Base-by-base conservation (phyloP, 2,329 filamentous ascomycete genomes). In the Colletotrichum neosansevieriae region DNA sequence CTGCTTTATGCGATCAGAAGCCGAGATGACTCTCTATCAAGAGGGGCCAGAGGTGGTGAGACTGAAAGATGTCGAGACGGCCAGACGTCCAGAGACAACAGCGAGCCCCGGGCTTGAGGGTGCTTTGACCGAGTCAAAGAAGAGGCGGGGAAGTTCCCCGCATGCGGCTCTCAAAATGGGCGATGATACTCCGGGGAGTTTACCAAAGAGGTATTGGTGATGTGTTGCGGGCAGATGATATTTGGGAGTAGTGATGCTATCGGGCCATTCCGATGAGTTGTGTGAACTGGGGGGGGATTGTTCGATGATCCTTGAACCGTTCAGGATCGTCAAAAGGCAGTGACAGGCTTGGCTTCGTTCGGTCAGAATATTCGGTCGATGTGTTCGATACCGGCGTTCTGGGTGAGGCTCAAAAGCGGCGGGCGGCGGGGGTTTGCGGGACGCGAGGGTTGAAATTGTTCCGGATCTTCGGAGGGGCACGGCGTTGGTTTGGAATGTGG, bases 91-190 rank as follows among this genome's bases (percentile, higher is more conserved):
- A 61, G 50, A 64, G 60, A 49, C 54, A 69, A 64, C 50, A 65
- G 69, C 69, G 51, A 66, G 53, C 67, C 67, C 62, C 59, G 60
- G 40, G 61, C 17, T 44, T 19, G 12, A 64, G 63, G 67, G 67
- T 71, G 63, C 70, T 71, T 71, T 70, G 70, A 71, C 70, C 67
- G 70, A 63, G 70, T 71, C 70, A 70, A 71, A 66, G 67, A 67
- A 38, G 67, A 62, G 58, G 70, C 70, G 70, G 70, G 70, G 70
- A 70, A 70, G 64, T 64, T 71, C 70, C 70, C 70, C 70, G 70
- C 70, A 71, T 71, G 70, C 70, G 70, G 70, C 45, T 70, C 64
- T 70, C 67, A 71, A 56, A 58, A 60, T 57, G 38, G 50, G 34
- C 34, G 57, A 67, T 59, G 66, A 54, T 67, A 63, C 58, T 66